A percentile compares a stretch with the other conserved stretches of the same genome.
Evolutionary conservation across 345 rosid species (phyloP).

Genomic region (Alliaria petiolata): DNA sequence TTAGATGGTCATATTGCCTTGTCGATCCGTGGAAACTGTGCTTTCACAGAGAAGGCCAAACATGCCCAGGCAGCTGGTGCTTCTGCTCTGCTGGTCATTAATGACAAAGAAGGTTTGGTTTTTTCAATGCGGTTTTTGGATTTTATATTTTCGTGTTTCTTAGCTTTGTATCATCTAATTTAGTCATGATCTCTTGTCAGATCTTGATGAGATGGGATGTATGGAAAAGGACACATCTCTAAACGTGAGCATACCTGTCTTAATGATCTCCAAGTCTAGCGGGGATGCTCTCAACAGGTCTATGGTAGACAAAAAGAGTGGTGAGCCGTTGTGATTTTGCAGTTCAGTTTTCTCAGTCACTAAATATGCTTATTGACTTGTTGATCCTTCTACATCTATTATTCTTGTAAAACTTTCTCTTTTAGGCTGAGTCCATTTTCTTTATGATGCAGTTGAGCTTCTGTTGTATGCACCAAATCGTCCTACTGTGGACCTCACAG

Average conservation of each 20-base stretch:
- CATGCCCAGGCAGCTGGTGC: slow-evolving; percentile 83
- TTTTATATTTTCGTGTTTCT: neutral
- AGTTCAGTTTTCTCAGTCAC: neutral
- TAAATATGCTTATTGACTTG: neutral
- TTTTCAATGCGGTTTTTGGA: neutral
- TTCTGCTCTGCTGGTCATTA: slow-evolving; percentile 69
- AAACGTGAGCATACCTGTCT: slow-evolving; percentile 71
- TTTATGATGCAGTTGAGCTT: slow-evolving; percentile 67
- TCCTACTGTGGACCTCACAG: slow-evolving; percentile 67
- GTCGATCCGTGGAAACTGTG: slow-evolving; percentile 75
- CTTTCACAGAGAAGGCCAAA: slow-evolving; percentile 68
- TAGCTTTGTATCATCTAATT: neutral
- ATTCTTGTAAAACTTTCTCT: neutral
- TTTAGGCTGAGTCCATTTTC: neutral
- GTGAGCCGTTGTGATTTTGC: slow-evolving; percentile 21
- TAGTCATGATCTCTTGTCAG: slow-evolving; percentile 38
- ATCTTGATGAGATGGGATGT: slow-evolving; percentile 77
- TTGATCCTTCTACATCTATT: neutral
- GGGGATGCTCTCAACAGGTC: slow-evolving; percentile 64
- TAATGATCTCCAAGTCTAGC: slow-evolving; percentile 70
- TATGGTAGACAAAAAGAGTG: slow-evolving; percentile 37
- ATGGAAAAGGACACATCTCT: slow-evolving; percentile 45
- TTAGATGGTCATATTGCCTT: slow-evolving; percentile 58
- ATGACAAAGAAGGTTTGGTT: slow-evolving; percentile 71
- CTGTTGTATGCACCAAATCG: slow-evolving; percentile 72